Evolutionary conservation across 805 yeast species (phyloP), one percentile per base, ranked within the genome.

Genomic region (Candida oleophila): DNA sequence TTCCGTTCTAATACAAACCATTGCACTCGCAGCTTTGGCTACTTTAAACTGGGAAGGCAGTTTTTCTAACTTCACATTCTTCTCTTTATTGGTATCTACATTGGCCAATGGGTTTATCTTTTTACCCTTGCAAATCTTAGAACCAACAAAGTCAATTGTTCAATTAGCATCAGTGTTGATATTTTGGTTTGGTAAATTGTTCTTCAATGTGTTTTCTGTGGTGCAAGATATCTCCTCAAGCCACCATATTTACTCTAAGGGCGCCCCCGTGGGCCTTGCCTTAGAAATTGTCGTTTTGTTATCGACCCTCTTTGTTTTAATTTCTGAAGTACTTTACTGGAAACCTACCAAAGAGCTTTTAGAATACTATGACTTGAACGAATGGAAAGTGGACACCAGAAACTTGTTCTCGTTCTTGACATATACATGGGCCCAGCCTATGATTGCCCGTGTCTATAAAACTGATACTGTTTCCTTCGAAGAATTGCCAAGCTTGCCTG

Each of bases 401-500:
- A 61, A 62, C 50, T 35, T 66, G 38, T 56, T 59, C 36, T 46
- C 57, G 5, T 42, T 47, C 16, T 44, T 60, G 37, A 52, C 68
- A 14, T 65, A 65, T 45, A 44, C 49, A 20, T 68, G 64, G 62
- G 49, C 65, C 30, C 56, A 60, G 34, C 66, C 66, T 2, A 48
- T 59, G 21, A 60, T 68, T 36, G 44, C 50, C 28, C 47, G 55
- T 22, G 59, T 65, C 42, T 55, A 63, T 49, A 42, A 45, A 16
- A 55, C 61, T 7, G 56, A 50, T n/a, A 55, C 55, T 16, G 61
- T 64, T 16, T 49, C 47, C 21, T 51, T 54, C 9, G 68, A 72
- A 2, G 96, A 90, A 62, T 74, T 92, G 43, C 96, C 96, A 11
- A 75, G 78, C 15, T 73, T 89, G 37, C 96, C 96, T 12, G 64